These are phyloP conservation scores for Elsinoe arachidis DNA, from an alignment of 2,329 filamentous ascomycete species.

Conservation along the genomic window DNA sequence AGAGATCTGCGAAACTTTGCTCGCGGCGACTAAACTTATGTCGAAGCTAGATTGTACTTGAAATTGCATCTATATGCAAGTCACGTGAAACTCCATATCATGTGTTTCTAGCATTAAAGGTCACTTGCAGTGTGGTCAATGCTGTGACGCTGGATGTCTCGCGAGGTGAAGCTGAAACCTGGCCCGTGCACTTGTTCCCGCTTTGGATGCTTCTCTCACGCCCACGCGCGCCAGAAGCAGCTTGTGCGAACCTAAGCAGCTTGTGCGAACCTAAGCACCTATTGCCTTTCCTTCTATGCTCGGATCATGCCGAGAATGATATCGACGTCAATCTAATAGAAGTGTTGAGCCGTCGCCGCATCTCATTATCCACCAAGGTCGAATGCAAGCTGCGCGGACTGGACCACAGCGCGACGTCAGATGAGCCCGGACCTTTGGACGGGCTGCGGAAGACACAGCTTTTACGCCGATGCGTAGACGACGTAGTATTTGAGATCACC, in stretches of 20 bases:
- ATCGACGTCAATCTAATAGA: too few relatives aligned
- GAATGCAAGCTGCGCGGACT: too few relatives aligned
- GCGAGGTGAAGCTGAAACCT: constrained; percentile 1
- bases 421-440: too few relatives aligned
- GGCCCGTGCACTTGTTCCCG: background rate
- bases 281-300: background rate
- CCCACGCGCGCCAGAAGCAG: background rate
- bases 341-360: too few relatives aligned
- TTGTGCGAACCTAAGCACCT: background rate
- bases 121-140: background rate
- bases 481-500: background rate
- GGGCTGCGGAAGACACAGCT: too few relatives aligned
- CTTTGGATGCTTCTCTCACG: background rate
- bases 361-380: too few relatives aligned
- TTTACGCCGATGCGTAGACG: background rate
- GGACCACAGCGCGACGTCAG: too few relatives aligned
- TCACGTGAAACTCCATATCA: too few relatives aligned
- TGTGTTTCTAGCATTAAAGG: background rate
- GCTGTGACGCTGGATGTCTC: constrained; percentile 2
- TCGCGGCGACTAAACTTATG: too few relatives aligned
- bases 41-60: too few relatives aligned
- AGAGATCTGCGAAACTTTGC: background rate
- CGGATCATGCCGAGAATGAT: background rate
- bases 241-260: background rate
- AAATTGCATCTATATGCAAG: too few relatives aligned